Evolutionary conservation across 164 flowering plant genomes (phyloP), one percentile per base, ranked within the genome.

Genomic region (Echeveria elegans): DNA sequence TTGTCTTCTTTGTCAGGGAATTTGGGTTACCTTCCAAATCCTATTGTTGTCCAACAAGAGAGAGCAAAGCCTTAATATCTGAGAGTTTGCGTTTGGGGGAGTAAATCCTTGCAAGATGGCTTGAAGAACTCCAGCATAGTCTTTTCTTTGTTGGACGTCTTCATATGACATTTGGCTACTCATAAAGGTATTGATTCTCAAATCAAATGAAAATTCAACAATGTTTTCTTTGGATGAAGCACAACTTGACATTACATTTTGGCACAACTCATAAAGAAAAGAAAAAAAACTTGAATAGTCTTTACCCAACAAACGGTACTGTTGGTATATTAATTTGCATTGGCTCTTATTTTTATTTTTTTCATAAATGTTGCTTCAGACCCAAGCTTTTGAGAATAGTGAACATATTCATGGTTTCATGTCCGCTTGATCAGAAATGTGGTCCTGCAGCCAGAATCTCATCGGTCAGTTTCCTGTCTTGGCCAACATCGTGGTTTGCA

Each of bases 391-490:
- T n/a, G n/a, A n/a, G n/a, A n/a, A n/a, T n/a, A n/a, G n/a, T n/a
- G n/a, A n/a, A n/a, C 64, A 30, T 37, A 29, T 32, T 56, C 50
- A n/a, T 37, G 10, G 9, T 29, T 40, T 9, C 45, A 2, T 14
- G 24, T 23, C 21, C 48, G 18, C 12, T 31, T 1, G 41, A 48
- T 86, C 71, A 90, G 72, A 83, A 83, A 63, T 38, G 75, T 0
- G 99, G 99, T 63, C 99, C 99, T 70, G 99, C 99, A 0, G 94
- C 94, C 21, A 87, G 75, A 37, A 95, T 95, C 79, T 92, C 92
- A 71, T 90, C 88, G 6, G 92, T 80, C 64, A 92, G 86, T 43
- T 78, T 79, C 80, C 69, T 78, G 74, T 88, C 96, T 62, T 77
- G 65, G n/a, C 97, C 99, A 71, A 95, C 87, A 85, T 87, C 85